Conservation (phyloP, 2,329 filamentous ascomycete genomes). For the Emergomyces pasteurianus region DNA sequence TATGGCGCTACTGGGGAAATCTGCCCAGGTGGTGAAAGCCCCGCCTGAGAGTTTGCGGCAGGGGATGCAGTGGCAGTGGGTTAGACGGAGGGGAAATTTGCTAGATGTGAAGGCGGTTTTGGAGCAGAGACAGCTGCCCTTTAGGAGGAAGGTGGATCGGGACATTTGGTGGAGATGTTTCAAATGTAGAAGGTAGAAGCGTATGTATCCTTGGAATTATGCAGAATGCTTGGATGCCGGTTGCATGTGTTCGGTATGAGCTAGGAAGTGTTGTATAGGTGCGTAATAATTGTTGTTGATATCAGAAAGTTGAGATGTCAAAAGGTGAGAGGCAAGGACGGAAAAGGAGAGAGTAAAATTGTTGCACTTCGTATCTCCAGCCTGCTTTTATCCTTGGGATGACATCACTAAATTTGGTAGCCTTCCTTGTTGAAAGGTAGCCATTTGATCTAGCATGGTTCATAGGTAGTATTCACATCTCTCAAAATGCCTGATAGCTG, state of each 20-base stretch:
- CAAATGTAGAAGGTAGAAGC: too few relatives aligned
- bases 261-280: too few relatives aligned
- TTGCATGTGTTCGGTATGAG: neutral
- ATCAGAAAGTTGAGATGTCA: too few relatives aligned
- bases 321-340: neutral
- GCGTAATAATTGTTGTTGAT: too few relatives aligned
- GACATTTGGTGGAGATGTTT: neutral
- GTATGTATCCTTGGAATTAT: neutral
- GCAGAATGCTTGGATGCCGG: neutral
- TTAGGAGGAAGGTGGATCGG: neutral
- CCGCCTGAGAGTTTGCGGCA: neutral
- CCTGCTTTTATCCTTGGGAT: neutral
- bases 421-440: too few relatives aligned
- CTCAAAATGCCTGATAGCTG: neutral
- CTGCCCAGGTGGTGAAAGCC: neutral
- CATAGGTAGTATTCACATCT: neutral
- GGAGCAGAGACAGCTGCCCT: neutral
- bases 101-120: neutral
- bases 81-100: neutral
- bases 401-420: neutral
- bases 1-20: neutral
- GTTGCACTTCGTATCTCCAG: too few relatives aligned
- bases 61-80: neutral
- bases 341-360: neutral
- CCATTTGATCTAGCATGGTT: neutral